Evolutionary conservation across 495 filamentous ascomycete genomes (phyloP), one percentile per base, ranked within the genome.

Genomic region (Achaetomiella virescens): DNA sequence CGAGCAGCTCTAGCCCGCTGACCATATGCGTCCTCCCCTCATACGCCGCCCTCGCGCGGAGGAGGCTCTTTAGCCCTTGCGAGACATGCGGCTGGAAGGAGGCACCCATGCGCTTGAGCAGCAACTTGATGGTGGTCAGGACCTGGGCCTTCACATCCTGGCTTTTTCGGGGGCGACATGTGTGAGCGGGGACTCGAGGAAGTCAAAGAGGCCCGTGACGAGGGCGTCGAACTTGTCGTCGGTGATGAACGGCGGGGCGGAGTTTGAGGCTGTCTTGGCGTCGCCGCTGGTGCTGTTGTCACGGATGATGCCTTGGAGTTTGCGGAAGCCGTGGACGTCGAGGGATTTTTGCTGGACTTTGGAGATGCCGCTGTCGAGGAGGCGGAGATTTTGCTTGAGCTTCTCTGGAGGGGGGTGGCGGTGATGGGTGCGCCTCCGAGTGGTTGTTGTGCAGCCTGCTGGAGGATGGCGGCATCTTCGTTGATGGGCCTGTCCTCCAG

Each of bases 301-400:
- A 50, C 86, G 82, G 59, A 92, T 85, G 55, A 96, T 78, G 24
- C 83, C 79, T 67, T 95, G 91, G 10, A 97, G 70, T 57, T 93
- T 90, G 47, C 91, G 84, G 72, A 96, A 95, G 49, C 88, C 90
- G 59, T 90, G 87, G 6, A 90, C 87, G 63, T 96, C 91, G 35
- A 96, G 80, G 7, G 80, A 81, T 57, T 81, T 78, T 10, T 81
- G 79, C 33, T 80, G 81, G 49, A 96, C 82, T 29, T 87, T 85
- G 20, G 79, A 74, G 58, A 95, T 89, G 46, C 87, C 89, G 59
- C 87, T 93, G 36, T 81, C 78, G 2, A 97, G 79, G 29, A 95
- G 67, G 31, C 78, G 74, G 8, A 68, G 66, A 44, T 80, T 78
- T 54, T 79, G 77, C 38, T 77, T 76, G 20, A 68, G 60, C 50